Evolutionary conservation across 352 stramenopile genomes (phyloP), one percentile per base, ranked within the genome.

Genomic region (Globisporangium carolinianum): DNA sequence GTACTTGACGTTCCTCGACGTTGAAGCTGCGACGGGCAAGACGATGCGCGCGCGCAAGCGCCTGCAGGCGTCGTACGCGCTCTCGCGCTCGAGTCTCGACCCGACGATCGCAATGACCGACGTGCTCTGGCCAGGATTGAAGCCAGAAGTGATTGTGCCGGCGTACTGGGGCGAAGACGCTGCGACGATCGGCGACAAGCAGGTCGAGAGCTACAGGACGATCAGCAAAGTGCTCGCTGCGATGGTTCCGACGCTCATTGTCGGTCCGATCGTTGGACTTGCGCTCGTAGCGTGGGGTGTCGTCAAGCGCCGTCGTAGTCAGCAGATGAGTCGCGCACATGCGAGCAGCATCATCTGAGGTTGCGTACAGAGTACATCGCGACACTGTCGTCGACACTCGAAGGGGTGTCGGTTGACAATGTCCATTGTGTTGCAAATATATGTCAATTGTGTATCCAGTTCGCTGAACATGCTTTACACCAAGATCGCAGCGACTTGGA

Each of bases 21-120:
- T 91, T 5, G 79, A 91, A 57, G 65, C 72, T n/a, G 69, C 63
- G 18, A 84, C 75, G 14, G 81, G 81, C 36, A 84, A 89, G 72
- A 80, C 81, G 53, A 84, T 91, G 75, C 62, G 66, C 47, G 81
- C 79, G 3, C 61, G 58, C 59, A 89, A 91, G 72, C 76, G 79
- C 15, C 67, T 83, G 39, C 61, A 74, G 68, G 68, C 78, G 39
- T 83, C 75, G 48, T 87, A 86, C 55, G 68, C 78, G 6, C 24
- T 89, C 7, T 65, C 67, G 8, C 56, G 68, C 11, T 91, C 81
- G 17, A 62, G 58, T n/a, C 53, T 66, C 18, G 67, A 74, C 18
- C n/a, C 55, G 17, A 69, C 68, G 18, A 47, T 60, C 0, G 66
- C 76, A 47, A 88, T 91, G 81, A 79, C 64, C 14, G 81, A 91